phyloP scores from a whole-genome alignment of 2,329 filamentous ascomycete genomes.

The Diaporthe vexans region DNA sequence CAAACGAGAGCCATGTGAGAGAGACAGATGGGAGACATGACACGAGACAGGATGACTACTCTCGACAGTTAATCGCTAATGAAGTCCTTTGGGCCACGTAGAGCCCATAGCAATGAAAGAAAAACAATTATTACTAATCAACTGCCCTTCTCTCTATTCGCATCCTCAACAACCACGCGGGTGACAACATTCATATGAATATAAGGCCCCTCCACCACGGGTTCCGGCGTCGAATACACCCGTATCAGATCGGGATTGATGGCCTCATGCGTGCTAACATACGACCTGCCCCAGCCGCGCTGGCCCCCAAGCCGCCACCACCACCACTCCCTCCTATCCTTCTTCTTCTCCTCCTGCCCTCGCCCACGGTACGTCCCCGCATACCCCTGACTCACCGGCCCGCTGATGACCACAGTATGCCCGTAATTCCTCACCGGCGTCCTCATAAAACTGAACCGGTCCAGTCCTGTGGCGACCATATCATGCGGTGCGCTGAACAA shows the following conservation, averaged over 20 bases:
- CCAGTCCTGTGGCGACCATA: conserved; percentile 41
- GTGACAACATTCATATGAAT: conserved; percentile 31
- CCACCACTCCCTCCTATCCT: conserved; percentile 23
- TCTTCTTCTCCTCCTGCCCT: not conserved
- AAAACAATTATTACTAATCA: not conserved
- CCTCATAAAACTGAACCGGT: conserved; percentile 42
- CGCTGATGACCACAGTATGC: conserved; percentile 13
- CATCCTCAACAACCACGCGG: conserved; percentile 7
- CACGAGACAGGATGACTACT: too few relatives aligned
- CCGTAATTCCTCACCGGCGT: conserved; percentile 36
- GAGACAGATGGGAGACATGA: too few relatives aligned
- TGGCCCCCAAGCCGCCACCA: conserved; percentile 31
- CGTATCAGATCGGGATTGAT: conserved; percentile 22
- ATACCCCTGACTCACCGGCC: conserved; percentile 17
- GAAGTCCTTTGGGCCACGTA: too few relatives aligned
- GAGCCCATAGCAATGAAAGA: not conserved
- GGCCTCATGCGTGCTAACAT: conserved; percentile 11
- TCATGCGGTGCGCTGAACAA: conserved; percentile 41
- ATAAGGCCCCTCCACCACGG: conserved; percentile 21
- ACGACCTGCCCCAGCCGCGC: not conserved
- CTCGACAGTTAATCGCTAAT: too few relatives aligned
- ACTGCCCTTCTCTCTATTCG: not conserved
- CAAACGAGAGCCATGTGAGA: too few relatives aligned
- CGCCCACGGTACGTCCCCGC: not conserved
- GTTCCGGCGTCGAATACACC: not conserved